These are phyloP conservation scores for Zymoseptoria ardabiliae DNA, from an alignment of 2,329 filamentous ascomycete genomes.

Conservation along the genomic window DNA sequence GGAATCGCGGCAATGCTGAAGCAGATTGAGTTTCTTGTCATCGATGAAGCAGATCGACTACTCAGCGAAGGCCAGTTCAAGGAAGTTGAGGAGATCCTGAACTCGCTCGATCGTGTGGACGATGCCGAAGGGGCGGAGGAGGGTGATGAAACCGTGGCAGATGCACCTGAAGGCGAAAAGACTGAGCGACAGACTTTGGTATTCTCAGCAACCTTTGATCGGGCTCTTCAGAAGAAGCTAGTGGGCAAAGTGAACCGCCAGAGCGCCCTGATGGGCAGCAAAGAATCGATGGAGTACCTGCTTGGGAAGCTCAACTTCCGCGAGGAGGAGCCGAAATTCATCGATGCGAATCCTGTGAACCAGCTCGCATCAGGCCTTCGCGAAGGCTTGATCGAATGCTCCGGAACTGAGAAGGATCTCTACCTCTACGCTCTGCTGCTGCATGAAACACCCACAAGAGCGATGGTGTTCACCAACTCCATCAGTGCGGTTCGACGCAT, in stretches of 20 bases:
- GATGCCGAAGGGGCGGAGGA: conserved; percentile 36
- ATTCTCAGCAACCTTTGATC: conserved; percentile 94
- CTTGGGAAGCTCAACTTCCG: conserved; percentile 84
- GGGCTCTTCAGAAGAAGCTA: conserved; percentile 82
- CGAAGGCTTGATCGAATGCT: conserved; percentile 88
- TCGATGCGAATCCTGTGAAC: conserved; percentile 81
- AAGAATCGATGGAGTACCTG: conserved; percentile 67
- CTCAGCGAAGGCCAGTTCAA: conserved; percentile 93
- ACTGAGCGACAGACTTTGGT: conserved; percentile 71
- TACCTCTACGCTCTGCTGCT: conserved; percentile 85
- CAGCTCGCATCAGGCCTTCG: conserved; percentile 83
- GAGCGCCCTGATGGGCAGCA: conserved; percentile 59
- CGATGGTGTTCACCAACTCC: conserved; percentile 90
- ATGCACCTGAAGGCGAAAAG: not conserved
- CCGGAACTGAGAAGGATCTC: conserved; percentile 91
- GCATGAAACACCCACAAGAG: conserved; percentile 71
- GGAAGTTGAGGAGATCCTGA: conserved; percentile 82
- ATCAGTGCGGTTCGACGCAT: conserved; percentile 86
- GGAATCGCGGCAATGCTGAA: conserved; percentile 64
- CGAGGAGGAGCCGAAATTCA: conserved; percentile 75
- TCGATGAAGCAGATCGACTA: conserved; percentile 90
- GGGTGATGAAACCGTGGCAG: conserved; percentile 9
- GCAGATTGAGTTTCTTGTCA: conserved; percentile 70
- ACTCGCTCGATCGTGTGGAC: conserved; percentile 62
- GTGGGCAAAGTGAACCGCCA: conserved; percentile 62